Percentiles rank a stretch among this genome's conserved stretches.
Conservation (phyloP, 75 land plant genomes). For the Gnetum montanum region DNA sequence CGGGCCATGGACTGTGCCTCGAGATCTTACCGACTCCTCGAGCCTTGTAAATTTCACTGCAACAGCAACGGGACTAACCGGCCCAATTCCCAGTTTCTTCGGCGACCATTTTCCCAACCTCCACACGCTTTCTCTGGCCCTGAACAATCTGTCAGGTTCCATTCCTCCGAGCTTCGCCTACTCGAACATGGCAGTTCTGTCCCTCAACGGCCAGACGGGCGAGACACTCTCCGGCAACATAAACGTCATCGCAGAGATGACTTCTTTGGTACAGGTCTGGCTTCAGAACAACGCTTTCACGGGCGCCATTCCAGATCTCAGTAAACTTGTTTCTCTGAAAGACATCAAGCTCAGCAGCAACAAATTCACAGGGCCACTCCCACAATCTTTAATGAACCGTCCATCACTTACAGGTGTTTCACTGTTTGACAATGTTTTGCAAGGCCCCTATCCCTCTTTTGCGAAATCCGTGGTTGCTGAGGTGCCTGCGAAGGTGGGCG, state of each 20-base stretch:
- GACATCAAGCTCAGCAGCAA: constrained; percentile 46
- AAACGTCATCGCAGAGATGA: constrained; percentile 41
- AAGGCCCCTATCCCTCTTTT: constrained; percentile 59
- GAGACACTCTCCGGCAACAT: constrained; percentile 36
- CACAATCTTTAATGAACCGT: constrained; percentile 11
- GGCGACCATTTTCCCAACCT: constrained; percentile 22
- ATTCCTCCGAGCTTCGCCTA: constrained; percentile 31
- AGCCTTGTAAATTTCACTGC: constrained; percentile 43
- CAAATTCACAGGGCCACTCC: constrained; percentile 41
- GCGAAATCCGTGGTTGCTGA: neutral
- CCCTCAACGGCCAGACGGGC: constrained; percentile 54
- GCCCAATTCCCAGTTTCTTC: constrained; percentile 40
- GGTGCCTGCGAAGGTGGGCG: constrained; percentile 13
- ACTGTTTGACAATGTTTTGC: constrained; percentile 54
- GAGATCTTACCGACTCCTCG: constrained; percentile 8
- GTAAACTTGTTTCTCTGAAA: constrained; percentile 8
- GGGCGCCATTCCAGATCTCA: constrained; percentile 58
- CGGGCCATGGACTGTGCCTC: constrained; percentile 35
- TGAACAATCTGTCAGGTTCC: constrained; percentile 40
- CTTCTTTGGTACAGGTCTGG: constrained; percentile 42
- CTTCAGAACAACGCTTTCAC: constrained; percentile 62
- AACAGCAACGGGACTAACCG: constrained; percentile 26
- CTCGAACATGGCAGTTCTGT: constrained; percentile 28
- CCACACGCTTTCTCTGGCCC: constrained; percentile 27
- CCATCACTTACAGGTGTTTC: constrained; percentile 24